Base-by-base conservation (phyloP, 2,329 filamentous ascomycete genomes). In the Xylariaceae sp. region DNA sequence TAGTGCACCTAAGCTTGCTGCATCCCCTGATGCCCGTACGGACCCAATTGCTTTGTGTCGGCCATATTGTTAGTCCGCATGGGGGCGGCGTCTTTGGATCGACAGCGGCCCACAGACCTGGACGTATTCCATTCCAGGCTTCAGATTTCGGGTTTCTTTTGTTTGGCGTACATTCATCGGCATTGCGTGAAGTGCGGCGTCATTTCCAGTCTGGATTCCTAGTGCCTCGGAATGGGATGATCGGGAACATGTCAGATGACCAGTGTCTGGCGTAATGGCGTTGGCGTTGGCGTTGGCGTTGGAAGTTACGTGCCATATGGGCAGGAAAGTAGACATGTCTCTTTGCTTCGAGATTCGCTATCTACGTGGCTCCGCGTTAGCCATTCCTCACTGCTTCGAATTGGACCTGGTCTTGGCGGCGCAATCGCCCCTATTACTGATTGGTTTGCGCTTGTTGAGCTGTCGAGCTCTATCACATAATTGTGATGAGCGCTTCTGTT, bases 351-450 rank as follows among this genome's bases (percentile, higher is more conserved):
- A 32, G 12, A 45, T 45, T 4, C 29, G 43, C 43, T 40, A 19
- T 19, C 19, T 19, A 40, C 19, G 40, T 50, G 19, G 37, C 27
- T 41, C 6, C 31, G 27, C 32, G 35, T 41, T 6, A 32, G 32
- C 32, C 47, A 32, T 27, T 51, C 65, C 66, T 6, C 64, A 65
- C 56, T 66, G 67, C 58, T 65, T 61, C 51, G 65, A 64, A 45
- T 67, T 65, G 50, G 64, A 68, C 49, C 67, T 67, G 2, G 66
- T 62, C 43, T 67, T 68, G 43, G 62, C 62, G 12, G 65, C 65
- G 19, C 66, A 61, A 40, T 68, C 65, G 47, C 59, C 64, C n/a
- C 62, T 55, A 32, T 64, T 63, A 37, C 67, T 67, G 7, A 65
- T 61, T 2, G 62, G 53, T 61, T 62, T 19, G 11, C 50, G 53